A percentile compares a stretch with the other conserved stretches of the same genome.
phyloP scores from a whole-genome alignment of 805 yeast species.

The Candida xyloterini region DNA sequence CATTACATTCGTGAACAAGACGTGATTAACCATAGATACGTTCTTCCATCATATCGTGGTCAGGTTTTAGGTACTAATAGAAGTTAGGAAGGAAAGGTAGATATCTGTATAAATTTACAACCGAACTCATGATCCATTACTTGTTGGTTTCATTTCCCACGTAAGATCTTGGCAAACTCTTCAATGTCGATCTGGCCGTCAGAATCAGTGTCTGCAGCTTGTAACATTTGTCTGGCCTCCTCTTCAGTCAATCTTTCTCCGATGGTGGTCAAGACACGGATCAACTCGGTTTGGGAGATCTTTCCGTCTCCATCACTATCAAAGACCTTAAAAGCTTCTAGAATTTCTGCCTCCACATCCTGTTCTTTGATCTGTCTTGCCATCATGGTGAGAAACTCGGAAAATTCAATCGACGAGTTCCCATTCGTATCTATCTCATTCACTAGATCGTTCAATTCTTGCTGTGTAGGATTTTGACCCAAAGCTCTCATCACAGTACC shows the following conservation, averaged over 20 bases:
- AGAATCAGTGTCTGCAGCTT: constrained; percentile 92
- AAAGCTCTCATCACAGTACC: constrained; percentile 99
- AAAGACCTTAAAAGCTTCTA: constrained; percentile 97
- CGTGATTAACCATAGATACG: constrained; percentile 36
- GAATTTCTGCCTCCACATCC: constrained; percentile 94
- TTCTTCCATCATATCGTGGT: constrained; percentile 28
- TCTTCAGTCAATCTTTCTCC: constrained; percentile 96
- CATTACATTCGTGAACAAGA: constrained; percentile 60
- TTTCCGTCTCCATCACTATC: constrained; percentile 96
- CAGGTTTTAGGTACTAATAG: constrained; percentile 25
- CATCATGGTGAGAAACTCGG: constrained; percentile 83
- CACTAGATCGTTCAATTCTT: constrained; percentile 94
- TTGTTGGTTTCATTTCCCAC: constrained; percentile 51
- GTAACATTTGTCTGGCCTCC: constrained; percentile 95
- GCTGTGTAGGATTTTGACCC: constrained; percentile 95
- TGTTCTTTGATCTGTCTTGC: constrained; percentile 93
- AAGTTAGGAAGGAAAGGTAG: constrained; percentile 2
- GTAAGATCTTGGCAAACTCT: constrained; percentile 88
- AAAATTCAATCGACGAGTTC: constrained; percentile 83
- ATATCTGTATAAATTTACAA: constrained; percentile 6
- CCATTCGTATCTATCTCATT: constrained; percentile 96
- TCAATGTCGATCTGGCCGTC: constrained; percentile 97
- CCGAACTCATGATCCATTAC: constrained; percentile 1
- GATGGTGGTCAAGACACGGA: constrained; percentile 94
- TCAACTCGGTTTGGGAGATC: constrained; percentile 92